These are phyloP conservation scores for Metahyphopichia silvanorum DNA, from an alignment of 805 yeast genomes.

Conservation along the genomic window DNA sequence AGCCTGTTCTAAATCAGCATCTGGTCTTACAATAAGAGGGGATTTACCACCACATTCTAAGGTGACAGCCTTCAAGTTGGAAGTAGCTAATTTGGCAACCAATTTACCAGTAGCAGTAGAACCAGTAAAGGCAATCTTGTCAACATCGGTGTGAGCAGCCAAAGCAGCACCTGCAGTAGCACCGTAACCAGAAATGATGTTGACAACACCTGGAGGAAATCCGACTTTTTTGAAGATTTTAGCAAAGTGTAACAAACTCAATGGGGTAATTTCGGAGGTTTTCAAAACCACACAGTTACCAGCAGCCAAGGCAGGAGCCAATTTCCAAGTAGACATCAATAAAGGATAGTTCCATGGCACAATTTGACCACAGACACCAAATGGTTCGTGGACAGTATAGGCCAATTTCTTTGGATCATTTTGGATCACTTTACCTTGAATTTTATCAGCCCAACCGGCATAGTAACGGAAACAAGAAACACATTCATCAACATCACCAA, in stretches of 20 bases:
- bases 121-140: conserved; percentile 64
- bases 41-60: conserved; percentile 76
- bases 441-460: conserved; percentile 64
- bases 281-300: conserved; percentile 73
- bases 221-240: conserved; percentile 60
- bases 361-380: conserved; percentile 45
- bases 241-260: conserved; percentile 63
- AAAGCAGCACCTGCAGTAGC: conserved; percentile 65
- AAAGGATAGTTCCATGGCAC: conserved; percentile 48
- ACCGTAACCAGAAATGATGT: conserved; percentile 70
- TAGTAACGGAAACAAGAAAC: conserved; percentile 47
- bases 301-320: conserved; percentile 79
- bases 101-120: conserved; percentile 65
- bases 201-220: conserved; percentile 73
- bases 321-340: conserved; percentile 75
- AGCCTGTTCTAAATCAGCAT: conserved; percentile 63
- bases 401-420: conserved; percentile 52
- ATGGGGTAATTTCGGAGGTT: conserved; percentile 74
- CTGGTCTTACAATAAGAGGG: conserved; percentile 58
- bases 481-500: conserved; percentile 46
- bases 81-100: conserved; percentile 59
- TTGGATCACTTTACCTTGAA: conserved; percentile 45
- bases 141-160: conserved; percentile 55
- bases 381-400: conserved; percentile 62
- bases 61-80: conserved; percentile 60